Conservation (phyloP, 2,329 filamentous ascomycete species). For the Tetracladium maxilliforme region DNA sequence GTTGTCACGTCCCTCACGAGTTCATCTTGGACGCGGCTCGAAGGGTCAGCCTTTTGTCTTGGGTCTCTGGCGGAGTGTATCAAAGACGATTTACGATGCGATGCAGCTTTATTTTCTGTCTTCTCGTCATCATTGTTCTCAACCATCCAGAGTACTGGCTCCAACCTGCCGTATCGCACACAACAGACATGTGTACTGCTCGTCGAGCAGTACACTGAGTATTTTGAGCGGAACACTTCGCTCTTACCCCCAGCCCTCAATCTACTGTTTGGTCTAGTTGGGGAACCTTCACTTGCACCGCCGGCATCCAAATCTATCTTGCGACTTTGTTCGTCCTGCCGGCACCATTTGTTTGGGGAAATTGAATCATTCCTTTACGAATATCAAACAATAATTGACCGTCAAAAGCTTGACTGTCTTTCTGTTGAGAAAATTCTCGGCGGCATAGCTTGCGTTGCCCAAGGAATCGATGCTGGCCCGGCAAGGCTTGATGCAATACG, state of each 20-base stretch:
- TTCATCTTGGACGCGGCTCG: constrained; percentile 41
- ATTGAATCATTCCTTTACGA: constrained; percentile 55
- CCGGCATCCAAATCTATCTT: constrained; percentile 62
- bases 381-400: constrained; percentile 48
- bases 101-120: constrained; percentile 42
- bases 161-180: constrained; percentile 42
- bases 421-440: constrained; percentile 62
- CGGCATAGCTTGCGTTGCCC: constrained; percentile 61
- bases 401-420: constrained; percentile 46
- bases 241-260: constrained; percentile 57
- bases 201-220: constrained; percentile 60
- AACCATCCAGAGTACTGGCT: constrained; percentile 32
- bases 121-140: constrained; percentile 45
- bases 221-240: constrained; percentile 56
- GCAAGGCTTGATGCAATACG: constrained; percentile 37
- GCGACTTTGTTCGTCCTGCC: constrained; percentile 62
- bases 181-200: constrained; percentile 55
- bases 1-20: constrained; percentile 31
- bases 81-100: constrained; percentile 38
- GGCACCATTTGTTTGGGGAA: constrained; percentile 51
- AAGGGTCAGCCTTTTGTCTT: constrained; percentile 47
- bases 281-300: constrained; percentile 44
- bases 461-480: constrained; percentile 47
- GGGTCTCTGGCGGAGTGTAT: constrained; percentile 53
- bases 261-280: constrained; percentile 58